Percentiles rank a stretch among this genome's conserved stretches.
phyloP scores from a whole-genome alignment of 2,329 filamentous ascomycete species.

The Clarireedia homoeocarpa region DNA sequence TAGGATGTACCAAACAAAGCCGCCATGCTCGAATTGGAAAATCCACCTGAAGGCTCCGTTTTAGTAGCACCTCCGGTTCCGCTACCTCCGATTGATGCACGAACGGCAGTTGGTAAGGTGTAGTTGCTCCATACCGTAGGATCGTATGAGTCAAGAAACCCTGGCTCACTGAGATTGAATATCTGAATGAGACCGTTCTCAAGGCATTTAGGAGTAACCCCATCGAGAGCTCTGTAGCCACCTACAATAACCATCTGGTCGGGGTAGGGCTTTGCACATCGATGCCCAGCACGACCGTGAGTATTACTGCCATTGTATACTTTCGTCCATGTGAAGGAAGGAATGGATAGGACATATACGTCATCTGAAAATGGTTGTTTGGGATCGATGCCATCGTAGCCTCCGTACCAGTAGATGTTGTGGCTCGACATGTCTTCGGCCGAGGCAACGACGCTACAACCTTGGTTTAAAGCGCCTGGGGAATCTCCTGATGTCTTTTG shows the following conservation, averaged over 20 bases:
- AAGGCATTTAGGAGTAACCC: conserved; percentile 36
- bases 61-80: conserved; percentile 55
- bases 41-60: conserved; percentile 54
- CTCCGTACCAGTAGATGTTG: conserved; percentile 73
- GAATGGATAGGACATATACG: conserved; percentile 66
- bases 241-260: conserved; percentile 64
- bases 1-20: conserved; percentile 50
- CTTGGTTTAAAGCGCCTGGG: conserved; percentile 60
- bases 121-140: conserved; percentile 59
- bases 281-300: conserved; percentile 56
- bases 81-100: conserved; percentile 52
- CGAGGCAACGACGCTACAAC: conserved; percentile 61
- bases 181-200: conserved; percentile 47
- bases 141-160: conserved; percentile 65
- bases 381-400: conserved; percentile 49
- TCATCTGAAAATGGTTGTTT: conserved; percentile 53
- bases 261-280: conserved; percentile 62
- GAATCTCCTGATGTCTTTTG: conserved; percentile 57
- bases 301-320: conserved; percentile 45
- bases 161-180: conserved; percentile 63
- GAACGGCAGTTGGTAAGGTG: conserved; percentile 52
- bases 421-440: conserved; percentile 66
- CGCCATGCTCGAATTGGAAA: conserved; percentile 41
- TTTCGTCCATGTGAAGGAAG: conserved; percentile 64
- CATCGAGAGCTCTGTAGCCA: conserved; percentile 44